Evolutionary conservation across 495 filamentous ascomycete species (phyloP).

Genomic region (Aspergillus olivimuriae): DNA sequence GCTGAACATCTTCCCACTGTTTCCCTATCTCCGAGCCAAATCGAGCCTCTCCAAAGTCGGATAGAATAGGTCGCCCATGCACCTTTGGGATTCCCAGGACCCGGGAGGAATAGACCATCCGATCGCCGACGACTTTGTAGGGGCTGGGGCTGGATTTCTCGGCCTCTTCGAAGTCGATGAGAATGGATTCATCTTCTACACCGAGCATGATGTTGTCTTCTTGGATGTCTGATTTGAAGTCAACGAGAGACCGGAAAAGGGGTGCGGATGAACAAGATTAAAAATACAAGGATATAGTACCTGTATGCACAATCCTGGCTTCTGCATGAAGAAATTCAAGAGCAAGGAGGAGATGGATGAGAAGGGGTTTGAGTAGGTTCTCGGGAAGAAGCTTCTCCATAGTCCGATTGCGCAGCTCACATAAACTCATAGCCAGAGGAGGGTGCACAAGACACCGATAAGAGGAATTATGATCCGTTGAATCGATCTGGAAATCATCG

Average conservation of each 20-base stretch:
- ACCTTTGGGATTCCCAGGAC: background rate
- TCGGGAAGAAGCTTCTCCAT: background rate
- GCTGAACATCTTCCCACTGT: slow-evolving; percentile 19
- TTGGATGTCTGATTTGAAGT: slow-evolving; percentile 20
- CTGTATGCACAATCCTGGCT: slow-evolving; percentile 4
- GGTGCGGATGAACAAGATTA: background rate
- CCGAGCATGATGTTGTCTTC: slow-evolving; percentile 22
- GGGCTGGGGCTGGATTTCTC: slow-evolving; percentile 17
- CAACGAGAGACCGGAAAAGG: background rate
- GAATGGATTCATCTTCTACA: slow-evolving; percentile 25
- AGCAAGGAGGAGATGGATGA: no score
- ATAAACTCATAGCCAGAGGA: slow-evolving; percentile 20
- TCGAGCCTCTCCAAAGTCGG: slow-evolving; percentile 26
- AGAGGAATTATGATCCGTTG: slow-evolving; percentile 6
- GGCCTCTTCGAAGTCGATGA: slow-evolving; percentile 20
- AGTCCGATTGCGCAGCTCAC: slow-evolving; percentile 6
- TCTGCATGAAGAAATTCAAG: no score
- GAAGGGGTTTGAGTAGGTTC: no score
- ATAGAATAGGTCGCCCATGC: slow-evolving; percentile 16
- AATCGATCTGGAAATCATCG: slow-evolving; percentile 17
- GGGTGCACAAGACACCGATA: slow-evolving; percentile 25
- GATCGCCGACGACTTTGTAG: slow-evolving; percentile 12
- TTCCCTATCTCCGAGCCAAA: slow-evolving; percentile 8
- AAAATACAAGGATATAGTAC: background rate
- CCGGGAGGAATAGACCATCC: slow-evolving; percentile 21